Evolutionary conservation across 2,329 filamentous ascomycete genomes (phyloP).

Genomic region (Ilyonectria sp.): DNA sequence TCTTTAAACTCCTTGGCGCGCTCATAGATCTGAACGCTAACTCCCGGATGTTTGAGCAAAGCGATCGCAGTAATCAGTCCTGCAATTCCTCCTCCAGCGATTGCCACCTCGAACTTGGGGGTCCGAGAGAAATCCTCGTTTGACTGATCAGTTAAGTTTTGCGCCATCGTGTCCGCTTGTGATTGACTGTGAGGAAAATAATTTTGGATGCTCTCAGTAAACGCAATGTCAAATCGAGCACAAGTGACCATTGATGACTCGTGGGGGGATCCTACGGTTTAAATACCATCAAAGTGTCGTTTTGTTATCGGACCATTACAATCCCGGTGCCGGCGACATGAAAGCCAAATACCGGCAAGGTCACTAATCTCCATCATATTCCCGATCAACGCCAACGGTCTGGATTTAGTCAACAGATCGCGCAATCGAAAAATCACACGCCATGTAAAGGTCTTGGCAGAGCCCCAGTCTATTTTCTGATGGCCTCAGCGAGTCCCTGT

Average conservation of each 20-base stretch:
- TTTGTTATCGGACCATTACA: not conserved
- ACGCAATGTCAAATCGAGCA: not conserved
- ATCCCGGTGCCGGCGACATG: not conserved
- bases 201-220: not conserved
- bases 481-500: not conserved
- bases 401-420: not conserved
- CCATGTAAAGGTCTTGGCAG: not conserved
- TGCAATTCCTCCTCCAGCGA: conserved; percentile 67
- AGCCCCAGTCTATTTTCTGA: not conserved
- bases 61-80: conserved; percentile 64
- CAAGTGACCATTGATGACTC: not conserved
- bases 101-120: conserved; percentile 57
- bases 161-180: not conserved
- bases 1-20: conserved; percentile 62
- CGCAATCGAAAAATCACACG: not conserved
- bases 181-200: not conserved
- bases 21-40: conserved; percentile 66
- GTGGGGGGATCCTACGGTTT: not conserved
- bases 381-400: not conserved
- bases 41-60: conserved; percentile 56
- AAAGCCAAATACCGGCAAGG: not conserved
- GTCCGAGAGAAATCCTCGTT: not conserved
- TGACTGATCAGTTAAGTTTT: not conserved
- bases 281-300: not conserved
- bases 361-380: not conserved